Conservation (phyloP, 75 land plant species). For the Larix kaempferi region DNA sequence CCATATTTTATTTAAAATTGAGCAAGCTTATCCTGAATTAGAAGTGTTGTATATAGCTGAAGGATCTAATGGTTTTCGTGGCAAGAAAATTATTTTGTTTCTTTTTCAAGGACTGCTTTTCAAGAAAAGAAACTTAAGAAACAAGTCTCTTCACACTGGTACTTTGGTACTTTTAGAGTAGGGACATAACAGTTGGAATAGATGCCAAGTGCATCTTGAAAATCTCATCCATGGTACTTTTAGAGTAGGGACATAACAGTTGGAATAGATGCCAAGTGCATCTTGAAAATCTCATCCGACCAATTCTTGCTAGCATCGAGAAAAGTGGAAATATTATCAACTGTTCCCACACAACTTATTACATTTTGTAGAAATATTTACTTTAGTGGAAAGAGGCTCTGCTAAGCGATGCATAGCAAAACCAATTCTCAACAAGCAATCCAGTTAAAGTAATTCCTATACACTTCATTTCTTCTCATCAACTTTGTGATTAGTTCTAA, state of each 20-base stretch:
- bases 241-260: neutral
- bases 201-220: neutral
- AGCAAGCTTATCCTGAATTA: no score
- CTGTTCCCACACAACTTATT: neutral
- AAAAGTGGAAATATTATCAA: neutral
- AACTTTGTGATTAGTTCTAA: neutral
- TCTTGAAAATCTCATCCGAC: no score
- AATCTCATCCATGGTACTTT: no score
- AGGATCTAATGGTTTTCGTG: no score
- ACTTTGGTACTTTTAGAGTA: no score
- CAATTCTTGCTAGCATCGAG: neutral
- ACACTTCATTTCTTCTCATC: neutral
- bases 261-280: neutral
- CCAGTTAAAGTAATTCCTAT: conserved; percentile 32
- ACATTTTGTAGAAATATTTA: conserved; percentile 45
- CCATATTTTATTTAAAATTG: no score
- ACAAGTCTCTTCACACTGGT: no score
- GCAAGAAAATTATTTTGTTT: no score
- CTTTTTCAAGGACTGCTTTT: no score
- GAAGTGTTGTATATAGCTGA: no score
- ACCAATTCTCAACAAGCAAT: conserved; percentile 74
- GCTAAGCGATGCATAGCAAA: conserved; percentile 76
- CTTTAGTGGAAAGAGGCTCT: conserved; percentile 69
- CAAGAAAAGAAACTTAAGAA: no score
- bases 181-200: neutral